These are phyloP conservation scores for Heteromeles arbutifolia DNA, from an alignment of 306 rosid genomes.

Conservation along the genomic window DNA sequence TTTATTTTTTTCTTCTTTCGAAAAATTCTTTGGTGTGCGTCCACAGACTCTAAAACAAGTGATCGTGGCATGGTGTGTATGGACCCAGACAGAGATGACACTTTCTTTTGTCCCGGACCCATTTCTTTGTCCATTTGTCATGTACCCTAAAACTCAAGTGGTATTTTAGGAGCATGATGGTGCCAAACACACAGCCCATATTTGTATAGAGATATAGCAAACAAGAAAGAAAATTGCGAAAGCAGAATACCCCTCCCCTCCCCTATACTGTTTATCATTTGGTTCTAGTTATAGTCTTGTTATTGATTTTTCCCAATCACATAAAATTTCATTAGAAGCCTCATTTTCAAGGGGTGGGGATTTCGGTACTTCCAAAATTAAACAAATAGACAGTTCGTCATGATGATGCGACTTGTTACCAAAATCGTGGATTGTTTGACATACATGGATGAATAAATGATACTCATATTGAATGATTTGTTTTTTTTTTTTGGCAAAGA, in stretches of 20 bases:
- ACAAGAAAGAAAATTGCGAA: neutral
- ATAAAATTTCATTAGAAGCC: neutral
- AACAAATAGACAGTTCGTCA: too few relatives aligned
- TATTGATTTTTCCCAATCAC: neutral
- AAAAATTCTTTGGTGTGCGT: neutral
- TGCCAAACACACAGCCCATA: neutral
- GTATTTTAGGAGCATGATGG: neutral
- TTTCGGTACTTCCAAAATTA: too few relatives aligned
- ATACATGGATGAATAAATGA: too few relatives aligned
- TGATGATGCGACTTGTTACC: too few relatives aligned
- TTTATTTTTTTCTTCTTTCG: neutral
- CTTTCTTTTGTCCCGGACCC: slow-evolving; percentile 29
- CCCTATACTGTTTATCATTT: neutral
- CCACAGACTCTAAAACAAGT: neutral
- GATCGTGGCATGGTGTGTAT: slow-evolving; percentile 6
- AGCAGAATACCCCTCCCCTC: neutral
- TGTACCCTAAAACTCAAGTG: neutral
- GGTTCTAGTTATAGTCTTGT: neutral
- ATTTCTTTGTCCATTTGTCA: slow-evolving; percentile 16
- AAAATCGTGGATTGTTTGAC: too few relatives aligned
- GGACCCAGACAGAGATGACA: slow-evolving; percentile 24
- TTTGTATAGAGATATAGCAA: neutral
- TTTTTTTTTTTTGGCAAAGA: too few relatives aligned
- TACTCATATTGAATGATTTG: too few relatives aligned
- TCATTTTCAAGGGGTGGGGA: neutral